A percentile compares a stretch with the other conserved stretches of the same genome.
Evolutionary conservation across 768 basidiomycete genomes (phyloP).

Genomic region (Agaricus subrufescens): DNA sequence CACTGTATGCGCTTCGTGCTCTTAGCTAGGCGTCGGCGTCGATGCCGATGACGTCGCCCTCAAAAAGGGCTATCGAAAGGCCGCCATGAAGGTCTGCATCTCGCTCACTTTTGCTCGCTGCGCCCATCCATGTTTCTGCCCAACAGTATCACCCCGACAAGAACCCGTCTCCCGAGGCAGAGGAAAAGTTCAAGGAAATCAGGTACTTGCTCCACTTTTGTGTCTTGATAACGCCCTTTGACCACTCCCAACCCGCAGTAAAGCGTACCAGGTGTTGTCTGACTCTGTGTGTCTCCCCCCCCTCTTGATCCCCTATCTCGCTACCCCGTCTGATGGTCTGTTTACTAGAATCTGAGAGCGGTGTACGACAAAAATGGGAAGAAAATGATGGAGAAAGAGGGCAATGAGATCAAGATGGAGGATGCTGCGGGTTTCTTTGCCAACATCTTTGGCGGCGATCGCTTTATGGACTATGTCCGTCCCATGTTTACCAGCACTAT

Average conservation of each 20-base stretch:
- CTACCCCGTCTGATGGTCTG: conserved; percentile 4
- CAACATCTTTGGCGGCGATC: conserved; percentile 92
- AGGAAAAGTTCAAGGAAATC: conserved; percentile 96
- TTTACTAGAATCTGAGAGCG: conserved; percentile 65
- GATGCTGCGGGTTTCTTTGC: conserved; percentile 95
- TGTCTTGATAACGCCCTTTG: neutral
- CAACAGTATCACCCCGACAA: conserved; percentile 91
- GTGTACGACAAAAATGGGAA: conserved; percentile 97
- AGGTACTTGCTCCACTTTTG: conserved; percentile 43
- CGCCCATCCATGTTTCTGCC: conserved; percentile 5
- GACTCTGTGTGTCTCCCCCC: conserved; percentile 55
- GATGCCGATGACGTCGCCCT: conserved; percentile 77
- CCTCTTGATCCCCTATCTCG: neutral
- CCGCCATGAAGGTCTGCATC: conserved; percentile 79
- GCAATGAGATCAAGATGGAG: conserved; percentile 65
- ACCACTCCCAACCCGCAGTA: conserved; percentile 38
- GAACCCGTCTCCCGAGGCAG: conserved; percentile 88
- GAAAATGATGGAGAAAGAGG: conserved; percentile 80
- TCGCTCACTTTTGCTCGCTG: neutral
- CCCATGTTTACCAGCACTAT: neutral
- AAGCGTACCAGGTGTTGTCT: conserved; percentile 92
- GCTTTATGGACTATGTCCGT: conserved; percentile 85
- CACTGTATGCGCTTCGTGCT: neutral
- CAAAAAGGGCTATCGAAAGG: conserved; percentile 94
- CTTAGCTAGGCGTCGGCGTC: conserved; percentile 62